phyloP scores from a whole-genome alignment of 768 basidiomycete species.

The Kwoniella shandongensis region DNA sequence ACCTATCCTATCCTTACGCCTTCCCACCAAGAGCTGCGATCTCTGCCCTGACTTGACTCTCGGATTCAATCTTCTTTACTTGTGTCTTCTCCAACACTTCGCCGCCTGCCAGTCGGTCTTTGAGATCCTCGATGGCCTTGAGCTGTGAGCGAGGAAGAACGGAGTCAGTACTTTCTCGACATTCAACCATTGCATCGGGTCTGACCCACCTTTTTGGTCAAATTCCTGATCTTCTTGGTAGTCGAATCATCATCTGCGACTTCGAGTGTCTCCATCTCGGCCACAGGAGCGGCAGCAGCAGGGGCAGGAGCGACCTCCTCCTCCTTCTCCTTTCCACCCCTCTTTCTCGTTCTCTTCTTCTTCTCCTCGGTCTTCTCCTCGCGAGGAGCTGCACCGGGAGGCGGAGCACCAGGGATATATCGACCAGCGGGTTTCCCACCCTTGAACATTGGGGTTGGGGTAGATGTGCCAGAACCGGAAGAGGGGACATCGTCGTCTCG shows the following conservation, averaged over 20 bases:
- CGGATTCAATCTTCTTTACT: constrained; percentile 93
- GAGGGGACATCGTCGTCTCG: constrained; percentile 77
- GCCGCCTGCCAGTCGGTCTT: constrained; percentile 83
- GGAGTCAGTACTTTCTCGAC: constrained; percentile 13
- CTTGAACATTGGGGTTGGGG: constrained; percentile 41
- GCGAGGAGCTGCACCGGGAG: constrained; percentile 57
- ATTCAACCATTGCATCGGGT: constrained; percentile 5
- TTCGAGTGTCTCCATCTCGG: constrained; percentile 60
- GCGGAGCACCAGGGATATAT: constrained; percentile 72
- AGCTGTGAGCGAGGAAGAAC: constrained; percentile 60
- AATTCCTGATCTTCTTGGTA: constrained; percentile 89
- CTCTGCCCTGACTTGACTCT: constrained; percentile 79
- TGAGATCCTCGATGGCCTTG: constrained; percentile 98
- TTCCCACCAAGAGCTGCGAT: constrained; percentile 57
- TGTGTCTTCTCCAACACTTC: constrained; percentile 93
- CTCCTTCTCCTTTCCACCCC: constrained; percentile 61
- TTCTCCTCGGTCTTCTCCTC: constrained; percentile 58
- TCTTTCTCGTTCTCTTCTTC: constrained; percentile 59
- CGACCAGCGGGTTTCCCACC: constrained; percentile 55
- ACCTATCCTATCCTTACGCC: constrained; percentile 9
- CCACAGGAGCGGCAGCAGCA: constrained; percentile 36
- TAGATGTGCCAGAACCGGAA: constrained; percentile 50
- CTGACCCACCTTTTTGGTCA: constrained; percentile 83
- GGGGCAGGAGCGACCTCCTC: constrained; percentile 54
- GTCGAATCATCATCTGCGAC: constrained; percentile 60